These are phyloP conservation scores for Claviceps digitariae DNA, from an alignment of 2,329 filamentous ascomycete genomes.

Conservation along the genomic window DNA sequence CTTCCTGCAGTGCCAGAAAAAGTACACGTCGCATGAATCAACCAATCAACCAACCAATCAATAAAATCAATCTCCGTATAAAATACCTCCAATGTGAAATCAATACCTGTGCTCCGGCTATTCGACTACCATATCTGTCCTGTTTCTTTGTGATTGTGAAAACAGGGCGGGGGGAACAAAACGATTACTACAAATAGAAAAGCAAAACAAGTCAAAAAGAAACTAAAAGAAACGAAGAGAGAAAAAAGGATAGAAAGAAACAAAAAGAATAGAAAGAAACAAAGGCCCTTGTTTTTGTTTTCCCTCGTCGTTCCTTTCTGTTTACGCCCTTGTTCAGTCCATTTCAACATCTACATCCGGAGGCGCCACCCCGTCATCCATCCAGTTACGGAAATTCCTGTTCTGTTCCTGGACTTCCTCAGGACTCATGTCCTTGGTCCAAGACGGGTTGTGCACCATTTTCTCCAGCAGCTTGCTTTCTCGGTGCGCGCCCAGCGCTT, in stretches of 20 bases:
- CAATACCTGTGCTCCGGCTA: constrained; percentile 4
- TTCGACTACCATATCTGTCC: background rate
- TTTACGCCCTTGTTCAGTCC: background rate
- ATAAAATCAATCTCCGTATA: too few species aligned
- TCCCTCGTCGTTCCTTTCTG: background rate
- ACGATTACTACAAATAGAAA: too few species aligned
- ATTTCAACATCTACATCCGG: constrained; percentile 1
- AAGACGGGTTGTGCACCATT: constrained; percentile 67
- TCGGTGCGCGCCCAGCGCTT: constrained; percentile 45
- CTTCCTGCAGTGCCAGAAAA: too few species aligned
- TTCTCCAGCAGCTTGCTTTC: constrained; percentile 63
- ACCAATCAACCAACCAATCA: background rate
- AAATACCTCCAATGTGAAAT: too few species aligned
- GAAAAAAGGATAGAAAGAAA: background rate
- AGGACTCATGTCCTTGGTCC: constrained; percentile 66
- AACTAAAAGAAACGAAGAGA: background rate
- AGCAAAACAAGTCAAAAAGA: background rate
- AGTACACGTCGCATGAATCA: too few species aligned
- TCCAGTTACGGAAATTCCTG: constrained; percentile 44
- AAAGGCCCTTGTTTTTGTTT: background rate
- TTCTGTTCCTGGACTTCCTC: constrained; percentile 65
- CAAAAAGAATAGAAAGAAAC: background rate
- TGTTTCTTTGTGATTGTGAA: too few species aligned
- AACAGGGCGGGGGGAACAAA: too few species aligned
- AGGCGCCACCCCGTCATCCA: constrained; percentile 33